These are phyloP conservation scores for Heliamphora ciliata DNA, from an alignment of 179 eudicot genomes.

Conservation along the genomic window DNA sequence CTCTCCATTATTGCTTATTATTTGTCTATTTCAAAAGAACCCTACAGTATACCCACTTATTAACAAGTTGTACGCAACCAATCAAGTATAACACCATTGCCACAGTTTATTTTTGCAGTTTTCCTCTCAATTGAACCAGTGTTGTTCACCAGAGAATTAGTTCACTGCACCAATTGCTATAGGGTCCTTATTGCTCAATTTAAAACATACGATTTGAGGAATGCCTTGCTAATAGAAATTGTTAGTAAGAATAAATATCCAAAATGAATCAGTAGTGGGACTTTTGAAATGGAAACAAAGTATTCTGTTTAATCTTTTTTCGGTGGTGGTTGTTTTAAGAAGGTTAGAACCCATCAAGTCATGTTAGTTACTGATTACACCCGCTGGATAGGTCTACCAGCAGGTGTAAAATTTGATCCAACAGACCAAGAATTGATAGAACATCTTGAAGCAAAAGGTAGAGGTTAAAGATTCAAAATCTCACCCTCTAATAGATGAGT, in stretches of 20 bases:
- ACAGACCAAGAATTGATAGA: slow-evolving; percentile 95
- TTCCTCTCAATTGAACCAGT: too few species aligned
- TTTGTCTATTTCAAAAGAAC: too few species aligned
- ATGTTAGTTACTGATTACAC: background rate
- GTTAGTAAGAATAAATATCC: background rate
- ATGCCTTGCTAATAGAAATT: background rate
- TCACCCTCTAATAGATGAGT: slow-evolving; percentile 92
- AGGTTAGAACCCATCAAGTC: background rate
- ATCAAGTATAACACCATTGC: too few species aligned
- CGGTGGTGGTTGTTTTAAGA: too few species aligned
- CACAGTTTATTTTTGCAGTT: too few species aligned
- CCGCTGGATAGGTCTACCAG: slow-evolving; percentile 87
- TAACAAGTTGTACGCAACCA: too few species aligned
- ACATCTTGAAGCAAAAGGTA: slow-evolving; percentile 88
- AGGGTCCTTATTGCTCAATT: background rate
- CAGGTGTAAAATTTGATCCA: slow-evolving; percentile 97
- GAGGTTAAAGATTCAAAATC: slow-evolving; percentile 57
- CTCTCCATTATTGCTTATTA: too few species aligned
- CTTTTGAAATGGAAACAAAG: background rate
- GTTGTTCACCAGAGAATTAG: too few species aligned
- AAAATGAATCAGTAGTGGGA: background rate
- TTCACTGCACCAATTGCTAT: background rate
- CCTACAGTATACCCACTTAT: too few species aligned
- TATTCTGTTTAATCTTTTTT: background rate
- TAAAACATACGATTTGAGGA: background rate